Evolutionary conservation across 164 flowering plant genomes (phyloP), one percentile per base, ranked within the genome.

Genomic region (Piper longum): DNA sequence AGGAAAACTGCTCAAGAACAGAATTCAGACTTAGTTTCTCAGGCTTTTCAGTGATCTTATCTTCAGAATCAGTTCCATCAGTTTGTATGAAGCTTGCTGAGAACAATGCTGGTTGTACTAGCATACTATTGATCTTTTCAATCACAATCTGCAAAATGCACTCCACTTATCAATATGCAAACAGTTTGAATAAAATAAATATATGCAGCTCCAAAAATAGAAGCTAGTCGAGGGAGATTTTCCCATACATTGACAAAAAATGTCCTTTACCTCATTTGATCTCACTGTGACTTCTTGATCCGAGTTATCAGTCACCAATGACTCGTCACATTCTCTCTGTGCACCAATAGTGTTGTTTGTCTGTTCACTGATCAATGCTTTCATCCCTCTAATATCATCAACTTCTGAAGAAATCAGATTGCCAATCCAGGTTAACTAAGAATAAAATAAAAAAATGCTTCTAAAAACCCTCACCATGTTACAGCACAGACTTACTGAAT

Each of bases 21-120:
- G 99, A 93, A 36, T 86, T 71, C 14, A 97, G 97, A 76, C 99
- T 93, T 26, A 83, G 86, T 60, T 87, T 65, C 71, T 81, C 93
- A 58, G 73, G 69, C 66, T 69, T 64, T 16, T 74, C 72, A 56
- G 59, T 44, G 43, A 65, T 58, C 65, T 64, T 72, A 54, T 77
- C 84, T 40, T 65, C 54, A 70, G 70, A 73, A 72, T 78, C 82
- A 59, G 60, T 66, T 54, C 72, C 72, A 17, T 62, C 68, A 41
- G 42, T 61, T 18, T 60, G 61, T 62, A 62, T 67, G 72, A 74
- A 76, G 63, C 69, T 66, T n/a, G 80, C 56, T 2, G 81, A 75
- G 36, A 76, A 78, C 59, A 69, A 54, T 56, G 40, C 56, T 54
- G 70, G 54, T n/a, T 79, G 59, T 57, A 77, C 65, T 54, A 75